These are phyloP conservation scores for Argentina anserina DNA, from an alignment of 306 rosid genomes.

Conservation along the genomic window DNA sequence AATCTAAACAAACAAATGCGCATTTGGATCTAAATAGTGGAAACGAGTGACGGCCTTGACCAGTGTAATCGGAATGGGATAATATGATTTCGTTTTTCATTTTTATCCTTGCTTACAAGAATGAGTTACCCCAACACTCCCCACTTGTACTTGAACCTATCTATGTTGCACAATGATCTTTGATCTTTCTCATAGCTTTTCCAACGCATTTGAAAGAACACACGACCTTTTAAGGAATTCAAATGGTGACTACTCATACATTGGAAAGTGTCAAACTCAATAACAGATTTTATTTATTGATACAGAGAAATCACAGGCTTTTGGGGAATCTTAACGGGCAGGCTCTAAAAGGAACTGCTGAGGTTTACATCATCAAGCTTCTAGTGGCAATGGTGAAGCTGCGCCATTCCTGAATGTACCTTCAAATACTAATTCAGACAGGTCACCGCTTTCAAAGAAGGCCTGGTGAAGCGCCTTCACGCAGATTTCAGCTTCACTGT, in stretches of 20 bases:
- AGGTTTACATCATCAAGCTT: background rate
- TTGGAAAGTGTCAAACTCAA: background rate
- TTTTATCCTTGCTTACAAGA: no score
- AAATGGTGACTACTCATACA: background rate
- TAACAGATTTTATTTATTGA: background rate
- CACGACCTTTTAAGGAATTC: background rate
- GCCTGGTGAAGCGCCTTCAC: constrained; percentile 23
- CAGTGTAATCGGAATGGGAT: no score
- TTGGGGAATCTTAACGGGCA: background rate
- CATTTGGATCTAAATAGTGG: no score
- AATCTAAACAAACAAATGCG: no score
- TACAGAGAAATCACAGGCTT: background rate
- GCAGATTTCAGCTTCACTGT: constrained; percentile 22
- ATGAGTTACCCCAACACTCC: no score
- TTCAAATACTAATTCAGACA: background rate
- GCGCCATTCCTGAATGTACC: constrained; percentile 14
- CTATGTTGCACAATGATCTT: background rate
- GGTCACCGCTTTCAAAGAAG: constrained; percentile 19
- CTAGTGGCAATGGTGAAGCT: background rate
- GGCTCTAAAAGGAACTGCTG: background rate
- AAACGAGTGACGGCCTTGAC: no score
- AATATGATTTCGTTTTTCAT: no score
- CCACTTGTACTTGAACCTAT: background rate
- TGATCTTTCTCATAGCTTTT: background rate
- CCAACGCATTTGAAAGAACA: background rate